Percentiles rank a stretch among this genome's conserved stretches.
Evolutionary conservation across 2,329 filamentous ascomycete genomes (phyloP).

Genomic region (Lasiodiplodia citricola): DNA sequence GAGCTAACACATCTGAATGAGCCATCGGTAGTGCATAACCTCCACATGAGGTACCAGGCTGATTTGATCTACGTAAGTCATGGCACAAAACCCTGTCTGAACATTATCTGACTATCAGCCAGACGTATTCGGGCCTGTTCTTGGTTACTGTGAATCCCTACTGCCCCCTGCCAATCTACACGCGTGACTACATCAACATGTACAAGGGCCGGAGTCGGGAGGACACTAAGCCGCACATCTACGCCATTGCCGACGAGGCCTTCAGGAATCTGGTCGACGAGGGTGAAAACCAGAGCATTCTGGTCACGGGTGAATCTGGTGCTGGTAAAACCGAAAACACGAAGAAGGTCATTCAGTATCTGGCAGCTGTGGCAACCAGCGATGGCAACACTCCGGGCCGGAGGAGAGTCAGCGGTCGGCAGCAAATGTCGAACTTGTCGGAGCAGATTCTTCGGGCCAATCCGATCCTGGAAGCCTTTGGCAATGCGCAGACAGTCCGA

Average conservation of each 20-base stretch:
- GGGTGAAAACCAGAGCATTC: conserved; percentile 93
- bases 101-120: background rate
- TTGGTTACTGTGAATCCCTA: conserved; percentile 98
- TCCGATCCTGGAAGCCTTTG: conserved; percentile 96
- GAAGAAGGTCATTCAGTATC: conserved; percentile 98
- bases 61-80: conserved; percentile 83
- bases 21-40: conserved; percentile 95
- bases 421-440: conserved; percentile 83
- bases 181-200: conserved; percentile 96
- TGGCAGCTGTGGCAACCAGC: conserved; percentile 88
- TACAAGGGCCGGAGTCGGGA: conserved; percentile 91
- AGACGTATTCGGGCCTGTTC: conserved; percentile 97
- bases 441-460: conserved; percentile 96
- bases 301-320: conserved; percentile 97
- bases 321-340: conserved; percentile 99
- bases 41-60: conserved; percentile 91
- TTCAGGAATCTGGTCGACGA: conserved; percentile 96
- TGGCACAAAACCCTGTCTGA: background rate
- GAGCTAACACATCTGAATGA: conserved; percentile 98
- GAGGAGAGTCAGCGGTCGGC: conserved; percentile 62
- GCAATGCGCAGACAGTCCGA: conserved; percentile 95
- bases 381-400: conserved; percentile 75
- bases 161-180: conserved; percentile 92
- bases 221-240: conserved; percentile 96
- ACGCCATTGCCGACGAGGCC: conserved; percentile 94